These are phyloP conservation scores for Boletus speciosus DNA, from an alignment of 768 basidiomycete genomes.

Conservation along the genomic window DNA sequence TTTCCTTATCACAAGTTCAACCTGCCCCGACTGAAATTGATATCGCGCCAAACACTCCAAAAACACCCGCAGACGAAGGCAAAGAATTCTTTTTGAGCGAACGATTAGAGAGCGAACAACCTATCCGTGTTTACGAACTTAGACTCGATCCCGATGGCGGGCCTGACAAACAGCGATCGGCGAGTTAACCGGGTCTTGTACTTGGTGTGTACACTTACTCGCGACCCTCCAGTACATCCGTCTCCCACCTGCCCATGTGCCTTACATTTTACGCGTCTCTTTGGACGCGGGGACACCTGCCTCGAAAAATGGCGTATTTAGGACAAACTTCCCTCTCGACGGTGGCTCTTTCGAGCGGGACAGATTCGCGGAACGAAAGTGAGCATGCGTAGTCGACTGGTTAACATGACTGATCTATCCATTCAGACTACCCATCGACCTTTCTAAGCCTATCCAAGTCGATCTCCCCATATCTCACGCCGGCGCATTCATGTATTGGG, in stretches of 20 bases:
- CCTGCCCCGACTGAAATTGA: not conserved
- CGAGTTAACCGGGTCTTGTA: slow-evolving; percentile 37
- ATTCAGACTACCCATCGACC: slow-evolving; percentile 74
- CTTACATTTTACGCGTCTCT: slow-evolving; percentile 89
- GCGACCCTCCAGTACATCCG: slow-evolving; percentile 75
- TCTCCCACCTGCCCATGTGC: slow-evolving; percentile 83
- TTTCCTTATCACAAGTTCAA: slow-evolving; percentile 16
- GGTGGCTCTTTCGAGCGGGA: slow-evolving; percentile 82
- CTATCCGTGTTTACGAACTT: slow-evolving; percentile 84
- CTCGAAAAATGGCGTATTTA: slow-evolving; percentile 85
- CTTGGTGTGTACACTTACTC: slow-evolving; percentile 6
- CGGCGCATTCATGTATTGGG: slow-evolving; percentile 92
- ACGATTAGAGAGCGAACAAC: slow-evolving; percentile 49
- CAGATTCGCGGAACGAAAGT: slow-evolving; percentile 73
- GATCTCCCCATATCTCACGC: slow-evolving; percentile 96
- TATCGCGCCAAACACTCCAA: slow-evolving; percentile 51
- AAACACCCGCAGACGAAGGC: slow-evolving; percentile 91
- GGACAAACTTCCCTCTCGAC: slow-evolving; percentile 95
- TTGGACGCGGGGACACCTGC: slow-evolving; percentile 92
- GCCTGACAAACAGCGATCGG: slow-evolving; percentile 80
- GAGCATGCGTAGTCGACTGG: slow-evolving; percentile 23
- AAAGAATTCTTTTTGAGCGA: slow-evolving; percentile 79
- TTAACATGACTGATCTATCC: slow-evolving; percentile 13
- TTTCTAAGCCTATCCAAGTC: slow-evolving; percentile 88
- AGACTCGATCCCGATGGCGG: slow-evolving; percentile 87